A percentile compares a stretch with the other conserved stretches of the same genome.
Conservation (phyloP, 305 asterid genomes). For the Solanum aculeatissimum region DNA sequence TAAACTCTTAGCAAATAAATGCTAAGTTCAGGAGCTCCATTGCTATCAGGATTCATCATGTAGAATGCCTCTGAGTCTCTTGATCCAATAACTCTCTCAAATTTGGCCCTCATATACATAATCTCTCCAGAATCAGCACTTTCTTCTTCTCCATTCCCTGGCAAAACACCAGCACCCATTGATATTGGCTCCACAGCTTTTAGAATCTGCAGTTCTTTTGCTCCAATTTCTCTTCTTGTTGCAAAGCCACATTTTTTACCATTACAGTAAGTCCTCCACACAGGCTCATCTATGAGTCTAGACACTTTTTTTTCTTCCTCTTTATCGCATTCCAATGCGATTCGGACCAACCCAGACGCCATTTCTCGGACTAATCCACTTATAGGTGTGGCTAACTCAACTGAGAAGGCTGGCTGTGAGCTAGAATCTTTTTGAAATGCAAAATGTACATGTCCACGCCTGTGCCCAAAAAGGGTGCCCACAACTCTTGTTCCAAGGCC, state of each 20-base stretch:
- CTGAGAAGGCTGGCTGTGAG: constrained; percentile 11
- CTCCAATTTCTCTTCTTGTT: constrained; percentile 31
- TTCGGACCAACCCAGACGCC: constrained; percentile 21
- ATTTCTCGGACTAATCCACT: constrained; percentile 22
- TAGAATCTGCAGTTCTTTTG: constrained; percentile 30
- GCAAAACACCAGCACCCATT: constrained; percentile 53
- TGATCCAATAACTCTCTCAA: constrained; percentile 51
- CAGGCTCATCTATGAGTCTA: constrained; percentile 28
- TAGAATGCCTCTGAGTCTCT: constrained; percentile 53
- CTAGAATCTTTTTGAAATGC: constrained; percentile 21
- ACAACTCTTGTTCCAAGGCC: constrained; percentile 4
- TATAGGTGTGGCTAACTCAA: constrained; percentile 25
- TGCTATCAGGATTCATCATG: constrained; percentile 54
- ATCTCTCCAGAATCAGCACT: constrained; percentile 24
- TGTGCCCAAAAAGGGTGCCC: constrained; percentile 23
- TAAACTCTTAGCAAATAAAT: constrained; percentile 44
- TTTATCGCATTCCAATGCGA: constrained; percentile 23
- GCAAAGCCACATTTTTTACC: constrained; percentile 44
- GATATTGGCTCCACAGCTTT: constrained; percentile 49
- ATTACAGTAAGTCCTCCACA: constrained; percentile 46
- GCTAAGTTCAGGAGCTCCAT: constrained; percentile 52
- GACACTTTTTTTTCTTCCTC: neutral
- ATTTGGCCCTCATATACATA: constrained; percentile 57
- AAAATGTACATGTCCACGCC: constrained; percentile 21
- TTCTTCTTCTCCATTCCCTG: constrained; percentile 8